Base-by-base conservation (phyloP, 768 basidiomycete genomes). In the Calvatia gigantea region DNA sequence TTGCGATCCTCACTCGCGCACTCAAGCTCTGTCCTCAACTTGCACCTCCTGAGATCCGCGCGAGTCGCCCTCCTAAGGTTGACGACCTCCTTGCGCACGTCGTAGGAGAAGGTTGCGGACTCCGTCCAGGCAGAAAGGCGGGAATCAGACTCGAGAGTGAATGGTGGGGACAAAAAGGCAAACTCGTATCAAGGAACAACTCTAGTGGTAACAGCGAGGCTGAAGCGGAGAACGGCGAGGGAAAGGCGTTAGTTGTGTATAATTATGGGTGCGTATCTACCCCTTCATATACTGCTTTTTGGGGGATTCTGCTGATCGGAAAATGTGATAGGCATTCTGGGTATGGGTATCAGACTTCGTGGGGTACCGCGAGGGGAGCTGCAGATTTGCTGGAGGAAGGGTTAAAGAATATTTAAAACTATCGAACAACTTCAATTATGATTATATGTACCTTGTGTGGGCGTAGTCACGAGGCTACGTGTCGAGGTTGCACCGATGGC, bases 101-200 rank as follows among this genome's bases (percentile, higher is more conserved):
- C 7, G 65, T 81, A 12, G 81, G 79, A 41, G 78, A 81, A 51
- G 79, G 80, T 3, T 77, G 75, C 54, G 90, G 90, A 8, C 44
- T 69, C 3, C 58, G 68, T 8, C 89, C 87, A 2, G 79, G 68
- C 0, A 71, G 89, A 56, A 80, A 79, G 29, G 84, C 80, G 23
- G 86, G 87, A 0, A 73, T 88, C 21, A 69, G 86, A 41, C 65
- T 89, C 0, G 86, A 83, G 37, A 64, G 72, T 1, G 82, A 81
- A 28, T 77, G 69, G 58, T 42, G 55, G 45, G 29, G 28, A 6
- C 31, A 28, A 23, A 25, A 48, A 37, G 45, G 55, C 51, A 48
- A 48, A 53, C 31, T 37, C 12, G 21, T 33, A 17, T 17, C 27
- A 42, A 17, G n/a, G 70, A 60, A 76, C 35, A 37, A 25, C 12